Evolutionary conservation across 345 rosid genomes (phyloP), one percentile per base, ranked within the genome.

Genomic region (Litchi chinensis): DNA sequence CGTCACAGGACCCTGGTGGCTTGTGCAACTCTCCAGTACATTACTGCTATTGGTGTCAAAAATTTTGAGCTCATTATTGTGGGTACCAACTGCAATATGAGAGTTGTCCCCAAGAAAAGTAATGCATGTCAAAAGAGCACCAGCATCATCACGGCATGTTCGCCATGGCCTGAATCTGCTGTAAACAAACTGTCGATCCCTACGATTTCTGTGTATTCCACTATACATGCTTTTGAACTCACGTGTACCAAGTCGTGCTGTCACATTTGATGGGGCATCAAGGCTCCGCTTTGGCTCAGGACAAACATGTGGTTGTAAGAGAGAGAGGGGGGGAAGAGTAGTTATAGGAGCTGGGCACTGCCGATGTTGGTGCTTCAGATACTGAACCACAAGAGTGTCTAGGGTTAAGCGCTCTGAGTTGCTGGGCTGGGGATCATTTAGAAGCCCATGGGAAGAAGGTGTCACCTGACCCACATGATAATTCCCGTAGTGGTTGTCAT

Each of bases 301-400:
- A 84, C 99, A 96, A 79, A 93, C 89, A 87, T 96, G 99, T 24
- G 94, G 97, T 65, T 96, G 97, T 69, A 96, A 76, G 64, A 96
- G 95, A 77, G 98, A 94, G 80, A 96, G 91, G 26, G 99, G 98
- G 13, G 99, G 99, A 69, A 96, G 94, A 79, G 99, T 96, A 8
- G 99, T 94, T 79, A 96, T 90, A 60, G 99, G 99, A 80, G 99
- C 99, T 73, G 92, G 97, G 83, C 99, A 96, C 82, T 96, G 99
- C 67, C 99, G 94, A 86, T 96, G 99, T 77, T 94, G 99, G 77
- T 96, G 98, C 86, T 96, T 96, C 83, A 96, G 82, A 85, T 90
- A 94, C 85, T 96, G 99, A 87, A 96, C 92, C 67, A 96, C 95
- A 64, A 96, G 81, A 67, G 94, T 87, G 80, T 96, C 98, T 43